Evolutionary conservation across 371 early-diverging fungal genomes (phyloP).

Genomic region (Dichotomocladium elegans): DNA sequence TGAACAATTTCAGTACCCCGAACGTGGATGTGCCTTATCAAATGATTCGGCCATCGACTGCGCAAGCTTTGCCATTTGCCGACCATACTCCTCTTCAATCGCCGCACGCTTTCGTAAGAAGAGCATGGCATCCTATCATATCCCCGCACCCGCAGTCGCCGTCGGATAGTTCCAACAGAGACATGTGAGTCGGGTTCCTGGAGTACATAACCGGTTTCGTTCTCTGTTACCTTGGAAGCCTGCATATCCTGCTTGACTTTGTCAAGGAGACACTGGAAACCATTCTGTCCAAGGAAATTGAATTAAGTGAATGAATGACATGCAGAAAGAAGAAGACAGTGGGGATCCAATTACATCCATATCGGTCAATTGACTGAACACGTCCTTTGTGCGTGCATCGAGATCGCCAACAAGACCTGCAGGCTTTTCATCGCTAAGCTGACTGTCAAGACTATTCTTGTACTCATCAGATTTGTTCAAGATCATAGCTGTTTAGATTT

Average conservation of each 20-base stretch:
- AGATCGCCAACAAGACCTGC: constrained; percentile 6
- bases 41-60: constrained; percentile 41
- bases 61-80: constrained; percentile 47
- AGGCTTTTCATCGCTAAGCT: constrained; percentile 3
- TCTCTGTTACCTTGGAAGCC: constrained; percentile 26
- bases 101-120: constrained; percentile 57
- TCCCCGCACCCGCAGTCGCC: too few species aligned
- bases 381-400: constrained; percentile 5
- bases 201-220: background rate
- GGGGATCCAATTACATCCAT: constrained; percentile 12
- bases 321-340: too few species aligned
- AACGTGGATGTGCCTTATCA: constrained; percentile 43
- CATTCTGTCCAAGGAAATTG: constrained; percentile 15
- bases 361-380: constrained; percentile 13
- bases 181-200: too few species aligned
- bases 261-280: constrained; percentile 27
- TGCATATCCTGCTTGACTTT: constrained; percentile 34
- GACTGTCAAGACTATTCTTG: constrained; percentile 5
- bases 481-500: background rate
- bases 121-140: constrained; percentile 41
- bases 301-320: too few species aligned
- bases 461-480: constrained; percentile 14
- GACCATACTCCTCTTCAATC: constrained; percentile 61
- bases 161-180: too few species aligned
- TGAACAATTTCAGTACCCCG: constrained; percentile 29